Base-by-base conservation (phyloP, 148 eudicot genomes). In the Nepenthes mirabilis region DNA sequence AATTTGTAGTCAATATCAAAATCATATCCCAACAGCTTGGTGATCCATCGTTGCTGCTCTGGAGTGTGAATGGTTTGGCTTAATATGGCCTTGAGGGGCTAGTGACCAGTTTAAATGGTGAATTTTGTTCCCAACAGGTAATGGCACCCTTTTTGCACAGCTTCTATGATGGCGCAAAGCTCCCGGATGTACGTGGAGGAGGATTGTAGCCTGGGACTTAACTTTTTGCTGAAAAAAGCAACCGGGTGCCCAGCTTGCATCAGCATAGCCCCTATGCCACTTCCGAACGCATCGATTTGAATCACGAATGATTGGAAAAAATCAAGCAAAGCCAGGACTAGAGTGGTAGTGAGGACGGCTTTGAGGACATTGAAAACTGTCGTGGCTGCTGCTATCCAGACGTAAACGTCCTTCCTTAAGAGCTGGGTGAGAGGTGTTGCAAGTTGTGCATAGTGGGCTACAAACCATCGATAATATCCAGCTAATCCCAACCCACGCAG, bases 161-260 rank as follows among this genome's bases (percentile, higher is more conserved):
- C 48, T 2, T 37, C 37, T 1, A 45, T 5, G 1, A 60, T n/a
- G 7, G 35, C 64, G 2, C 47, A 33, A 1, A 60, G 11, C 7
- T 45, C 64, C 40, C 47, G 47, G 13, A 47, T 54, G 47, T 60
- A 60, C n/a, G 33, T 33, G 5, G 64, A 60, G 2, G 47, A 32
- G 32, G 2, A 1, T 2, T 32, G 63, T 0, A 43, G 63, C 1
- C 23, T n/a, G 0, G 36, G 36, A 0, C 53, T 12, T 2, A 60
- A 34, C 6, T 14, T 2, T 5, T 3, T 11, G 33, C 61, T 58
- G 2, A 58, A 8, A 33, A 36, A 58, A 11, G 61, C 61, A 1
- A 58, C 36, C 12, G 47, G 36, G 33, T 61, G 36, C 3, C 36
- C 36, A 5, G 32, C 12, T 50, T 61, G 64, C 36, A 61, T 49